Base-by-base conservation (phyloP, 2,329 filamentous ascomycete genomes). In the Diaporthe nobilis region DNA sequence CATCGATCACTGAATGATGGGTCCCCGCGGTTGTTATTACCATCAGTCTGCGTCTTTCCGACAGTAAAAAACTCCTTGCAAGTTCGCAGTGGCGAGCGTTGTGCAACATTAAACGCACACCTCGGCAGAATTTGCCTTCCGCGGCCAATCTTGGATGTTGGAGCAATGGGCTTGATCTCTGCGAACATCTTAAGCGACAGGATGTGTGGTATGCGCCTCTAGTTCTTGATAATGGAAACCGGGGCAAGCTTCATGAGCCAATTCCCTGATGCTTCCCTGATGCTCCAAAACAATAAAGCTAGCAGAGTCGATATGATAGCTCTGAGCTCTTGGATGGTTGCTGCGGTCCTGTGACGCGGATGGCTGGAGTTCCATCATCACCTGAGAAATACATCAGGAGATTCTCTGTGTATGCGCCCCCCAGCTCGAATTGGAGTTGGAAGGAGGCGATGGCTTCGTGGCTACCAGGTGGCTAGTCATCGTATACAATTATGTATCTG, bases 401-500 rank as follows among this genome's bases (percentile, higher is more conserved):
- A 55, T 28, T 53, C n/a, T 20, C 34, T 70, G 7, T 70, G 49
- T 42, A 55, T 39, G 31, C 47, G 31, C 47, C n/a, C 17, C 47
- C 47, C 65, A 65, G 44, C 65, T 55, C 10, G 51, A 55, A 34
- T 42, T 3, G 22, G 31, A 49, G 17, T 42, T 15, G 37, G 31
- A n/a, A 53, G 49, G 31, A 37, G 31, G 47, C 12, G 58, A 57
- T 25, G 71, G 60, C 28, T 55, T 65, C 58, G 44, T 25, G 28
- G 53, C 55, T 25, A 25, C 68, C 25, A 34, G 68, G 37, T 47
- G 68, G 68, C 47, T 55, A 51, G 47, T 37, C 58, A 37, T 44
- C 58, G 20, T 31, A 73, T 55, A 73, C 58, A 53, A 37, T 61
- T 57, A 65, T 73, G 71, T 73, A 73, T 25, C 60, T 55, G 71